Conservation (phyloP, 169 alveolate species). For the Plasmodium vivax region DNA sequence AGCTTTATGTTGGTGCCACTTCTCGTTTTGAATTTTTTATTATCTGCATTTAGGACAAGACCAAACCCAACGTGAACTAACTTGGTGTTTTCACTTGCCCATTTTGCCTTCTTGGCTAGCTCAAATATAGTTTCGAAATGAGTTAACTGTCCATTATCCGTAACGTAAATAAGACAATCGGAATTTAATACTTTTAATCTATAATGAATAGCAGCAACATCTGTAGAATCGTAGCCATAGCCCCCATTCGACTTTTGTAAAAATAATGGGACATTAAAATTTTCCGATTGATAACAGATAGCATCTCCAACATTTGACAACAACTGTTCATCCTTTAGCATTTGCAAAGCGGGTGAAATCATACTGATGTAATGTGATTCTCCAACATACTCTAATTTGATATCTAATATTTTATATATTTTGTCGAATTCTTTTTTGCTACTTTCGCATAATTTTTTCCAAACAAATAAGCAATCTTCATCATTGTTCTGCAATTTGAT, state of each 20-base stretch:
- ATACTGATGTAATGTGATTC: slow-evolving; percentile 95
- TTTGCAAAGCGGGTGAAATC: slow-evolving; percentile 88
- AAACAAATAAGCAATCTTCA: slow-evolving; percentile 85
- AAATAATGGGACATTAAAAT: slow-evolving; percentile 92
- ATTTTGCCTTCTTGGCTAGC: slow-evolving; percentile 93
- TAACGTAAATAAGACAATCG: slow-evolving; percentile 95
- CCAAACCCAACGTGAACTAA: slow-evolving; percentile 98
- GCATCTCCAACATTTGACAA: slow-evolving; percentile 95
- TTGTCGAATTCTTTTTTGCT: slow-evolving; percentile 87
- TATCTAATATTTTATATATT: slow-evolving; percentile 87
- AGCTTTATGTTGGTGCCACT: slow-evolving; percentile 95
- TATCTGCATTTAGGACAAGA: slow-evolving; percentile 93
- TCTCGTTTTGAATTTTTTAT: slow-evolving; percentile 97
- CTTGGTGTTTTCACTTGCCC: slow-evolving; percentile 75
- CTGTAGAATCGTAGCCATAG: slow-evolving; percentile 98
- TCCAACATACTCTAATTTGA: slow-evolving; percentile 92
- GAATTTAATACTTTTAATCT: slow-evolving; percentile 80
- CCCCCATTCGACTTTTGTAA: slow-evolving; percentile 98
- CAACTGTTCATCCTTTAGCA: slow-evolving; percentile 86
- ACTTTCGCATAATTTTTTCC: slow-evolving; percentile 91
- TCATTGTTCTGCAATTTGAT: slow-evolving; percentile 92
- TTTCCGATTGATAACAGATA: slow-evolving; percentile 90
- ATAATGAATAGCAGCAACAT: slow-evolving; percentile 89
- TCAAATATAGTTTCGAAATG: slow-evolving; percentile 96
- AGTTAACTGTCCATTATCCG: slow-evolving; percentile 96